Conservation (phyloP, 2,329 filamentous ascomycete species). For the Nigrospora sphaerica region DNA sequence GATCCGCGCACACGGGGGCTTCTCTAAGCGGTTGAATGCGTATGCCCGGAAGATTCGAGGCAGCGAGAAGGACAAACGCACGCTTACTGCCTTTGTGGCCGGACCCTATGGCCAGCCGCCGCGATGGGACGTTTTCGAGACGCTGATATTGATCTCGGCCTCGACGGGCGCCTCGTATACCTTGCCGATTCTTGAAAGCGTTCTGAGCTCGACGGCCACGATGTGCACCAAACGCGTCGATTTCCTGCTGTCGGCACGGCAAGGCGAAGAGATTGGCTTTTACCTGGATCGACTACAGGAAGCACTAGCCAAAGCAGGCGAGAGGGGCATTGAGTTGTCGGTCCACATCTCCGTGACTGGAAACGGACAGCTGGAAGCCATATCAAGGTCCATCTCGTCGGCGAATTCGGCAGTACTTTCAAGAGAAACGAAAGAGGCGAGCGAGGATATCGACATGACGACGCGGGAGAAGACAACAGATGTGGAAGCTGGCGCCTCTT, state of each 20-base stretch:
- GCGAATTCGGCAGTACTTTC: constrained; percentile 2
- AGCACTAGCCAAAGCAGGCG: constrained; percentile 33
- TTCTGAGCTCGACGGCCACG: constrained; percentile 31
- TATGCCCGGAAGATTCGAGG: constrained; percentile 29
- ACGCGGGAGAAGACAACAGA: not conserved
- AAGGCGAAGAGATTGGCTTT: constrained; percentile 46
- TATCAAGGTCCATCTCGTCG: constrained; percentile 7
- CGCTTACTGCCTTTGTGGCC: constrained; percentile 39
- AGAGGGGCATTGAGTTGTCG: constrained; percentile 38
- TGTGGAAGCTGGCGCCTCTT: not conserved
- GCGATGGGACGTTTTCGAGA: constrained; percentile 51
- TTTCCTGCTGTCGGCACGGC: constrained; percentile 43
- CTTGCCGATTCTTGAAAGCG: constrained; percentile 50
- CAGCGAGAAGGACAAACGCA: constrained; percentile 19
- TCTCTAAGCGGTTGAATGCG: constrained; percentile 45
- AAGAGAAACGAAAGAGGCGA: constrained; percentile 5
- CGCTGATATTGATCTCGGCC: constrained; percentile 51
- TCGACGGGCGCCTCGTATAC: constrained; percentile 59
- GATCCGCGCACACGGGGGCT: constrained; percentile 47
- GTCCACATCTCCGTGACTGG: constrained; percentile 50
- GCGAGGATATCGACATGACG: not conserved
- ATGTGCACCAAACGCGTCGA: constrained; percentile 47
- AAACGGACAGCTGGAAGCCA: constrained; percentile 15
- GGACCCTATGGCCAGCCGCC: constrained; percentile 52
- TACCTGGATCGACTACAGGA: constrained; percentile 43